phyloP scores from a whole-genome alignment of 2,329 filamentous ascomycete species.

The Fusarium abutilonis region DNA sequence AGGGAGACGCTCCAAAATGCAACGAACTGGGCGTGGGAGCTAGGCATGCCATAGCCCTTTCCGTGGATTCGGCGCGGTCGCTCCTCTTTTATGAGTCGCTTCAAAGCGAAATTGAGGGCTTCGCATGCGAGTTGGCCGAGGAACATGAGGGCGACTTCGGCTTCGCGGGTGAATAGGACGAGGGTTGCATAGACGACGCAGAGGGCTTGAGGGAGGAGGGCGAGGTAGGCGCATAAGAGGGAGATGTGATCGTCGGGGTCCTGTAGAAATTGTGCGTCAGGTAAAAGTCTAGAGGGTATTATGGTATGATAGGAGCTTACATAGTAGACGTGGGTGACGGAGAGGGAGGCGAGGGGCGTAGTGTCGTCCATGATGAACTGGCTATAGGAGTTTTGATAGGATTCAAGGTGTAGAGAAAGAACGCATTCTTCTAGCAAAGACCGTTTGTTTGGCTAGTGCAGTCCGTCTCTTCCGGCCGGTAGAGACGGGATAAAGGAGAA shows the following conservation, averaged over 20 bases:
- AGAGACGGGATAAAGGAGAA: neutral
- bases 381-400: neutral
- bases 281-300: neutral
- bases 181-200: slow-evolving; percentile 90
- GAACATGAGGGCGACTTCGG: slow-evolving; percentile 90
- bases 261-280: slow-evolving; percentile 57
- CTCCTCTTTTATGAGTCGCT: slow-evolving; percentile 92
- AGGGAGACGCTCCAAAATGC: slow-evolving; percentile 90
- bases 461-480: neutral
- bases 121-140: slow-evolving; percentile 92
- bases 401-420: slow-evolving; percentile 8
- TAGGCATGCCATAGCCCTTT: slow-evolving; percentile 97
- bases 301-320: slow-evolving; percentile 61
- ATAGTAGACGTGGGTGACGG: slow-evolving; percentile 96
- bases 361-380: slow-evolving; percentile 42
- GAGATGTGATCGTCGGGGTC: slow-evolving; percentile 87
- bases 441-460: neutral
- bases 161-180: slow-evolving; percentile 89
- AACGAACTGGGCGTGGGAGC: slow-evolving; percentile 93
- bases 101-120: slow-evolving; percentile 86
- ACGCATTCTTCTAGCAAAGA: slow-evolving; percentile 18
- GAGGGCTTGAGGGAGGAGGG: slow-evolving; percentile 90
- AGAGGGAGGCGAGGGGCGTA: slow-evolving; percentile 85
- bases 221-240: slow-evolving; percentile 90
- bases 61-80: slow-evolving; percentile 84